Conservation (phyloP, 352 stramenopile species). For the Globisporangium splendens region DNA sequence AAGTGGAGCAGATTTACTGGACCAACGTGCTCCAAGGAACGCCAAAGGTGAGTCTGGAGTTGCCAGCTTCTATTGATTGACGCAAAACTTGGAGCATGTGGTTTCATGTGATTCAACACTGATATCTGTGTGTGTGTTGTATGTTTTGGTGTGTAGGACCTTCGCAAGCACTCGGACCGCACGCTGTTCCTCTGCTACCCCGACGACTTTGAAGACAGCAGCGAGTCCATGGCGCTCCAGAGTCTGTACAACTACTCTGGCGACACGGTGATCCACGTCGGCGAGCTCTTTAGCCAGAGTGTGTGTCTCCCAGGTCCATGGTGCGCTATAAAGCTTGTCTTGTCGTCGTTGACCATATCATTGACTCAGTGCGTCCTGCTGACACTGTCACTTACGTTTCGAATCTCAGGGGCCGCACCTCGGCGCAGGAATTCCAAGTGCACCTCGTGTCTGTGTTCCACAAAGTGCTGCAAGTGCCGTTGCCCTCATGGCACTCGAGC, state of each 20-base stretch:
- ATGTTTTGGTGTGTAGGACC: constrained; percentile 26
- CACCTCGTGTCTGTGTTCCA: constrained; percentile 90
- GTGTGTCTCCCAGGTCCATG: constrained; percentile 87
- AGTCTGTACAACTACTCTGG: constrained; percentile 90
- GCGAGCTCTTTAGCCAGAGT: constrained; percentile 90
- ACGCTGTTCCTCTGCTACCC: constrained; percentile 93
- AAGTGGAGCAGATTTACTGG: constrained; percentile 84
- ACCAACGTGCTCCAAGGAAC: constrained; percentile 77
- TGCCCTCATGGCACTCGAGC: constrained; percentile 92
- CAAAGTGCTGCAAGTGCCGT: constrained; percentile 88
- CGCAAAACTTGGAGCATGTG: neutral
- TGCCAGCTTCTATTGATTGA: neutral
- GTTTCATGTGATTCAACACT: too few relatives aligned
- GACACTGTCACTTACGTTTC: too few relatives aligned
- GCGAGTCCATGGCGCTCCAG: constrained; percentile 86
- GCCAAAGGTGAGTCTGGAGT: constrained; percentile 37
- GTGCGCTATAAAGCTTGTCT: constrained; percentile 19
- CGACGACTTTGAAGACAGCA: constrained; percentile 88
- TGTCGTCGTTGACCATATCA: too few relatives aligned
- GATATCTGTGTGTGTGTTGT: neutral
- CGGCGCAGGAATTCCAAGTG: constrained; percentile 90
- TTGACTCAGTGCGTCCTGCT: too few relatives aligned
- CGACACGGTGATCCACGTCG: constrained; percentile 91
- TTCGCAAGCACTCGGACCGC: constrained; percentile 73
- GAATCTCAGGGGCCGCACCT: constrained; percentile 80